These are phyloP conservation scores for Podila horticola DNA, from an alignment of 192 early-diverging fungal species.

Conservation along the genomic window DNA sequence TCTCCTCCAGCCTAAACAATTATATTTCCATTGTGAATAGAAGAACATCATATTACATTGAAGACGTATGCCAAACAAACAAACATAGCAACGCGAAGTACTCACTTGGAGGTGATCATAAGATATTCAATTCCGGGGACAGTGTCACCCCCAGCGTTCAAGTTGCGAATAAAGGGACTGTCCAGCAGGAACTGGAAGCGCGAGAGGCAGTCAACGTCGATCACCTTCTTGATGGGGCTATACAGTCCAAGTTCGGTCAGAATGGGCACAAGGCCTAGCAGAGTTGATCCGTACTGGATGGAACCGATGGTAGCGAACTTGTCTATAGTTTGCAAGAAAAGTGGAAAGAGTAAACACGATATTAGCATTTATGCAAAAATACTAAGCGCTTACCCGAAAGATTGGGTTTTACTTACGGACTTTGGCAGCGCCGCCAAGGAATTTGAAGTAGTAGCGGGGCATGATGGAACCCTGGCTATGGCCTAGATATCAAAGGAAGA, in stretches of 20 bases:
- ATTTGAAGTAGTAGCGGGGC: conserved; percentile 27
- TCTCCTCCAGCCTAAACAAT: conserved; percentile 4
- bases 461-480: conserved; percentile 6
- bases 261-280: neutral
- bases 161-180: conserved; percentile 5
- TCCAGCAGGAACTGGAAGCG: conserved; percentile 11
- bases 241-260: neutral
- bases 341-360: neutral
- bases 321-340: neutral
- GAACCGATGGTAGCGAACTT: conserved; percentile 19
- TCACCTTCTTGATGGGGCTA: neutral
- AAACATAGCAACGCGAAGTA: neutral
- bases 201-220: neutral
- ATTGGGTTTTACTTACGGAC: neutral
- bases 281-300: conserved; percentile 16
- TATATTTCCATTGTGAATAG: neutral
- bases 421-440: conserved; percentile 18
- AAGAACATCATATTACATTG: neutral
- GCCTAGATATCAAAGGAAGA: too few relatives aligned
- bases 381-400: too few relatives aligned
- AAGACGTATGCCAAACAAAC: neutral
- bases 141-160: conserved; percentile 27
- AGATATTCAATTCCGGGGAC: conserved; percentile 20
- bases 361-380: too few relatives aligned
- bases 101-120: conserved; percentile 19